Evolutionary conservation across 1,284 basidiomycete species (phyloP).

Genomic region (Ustilago loliicola): DNA sequence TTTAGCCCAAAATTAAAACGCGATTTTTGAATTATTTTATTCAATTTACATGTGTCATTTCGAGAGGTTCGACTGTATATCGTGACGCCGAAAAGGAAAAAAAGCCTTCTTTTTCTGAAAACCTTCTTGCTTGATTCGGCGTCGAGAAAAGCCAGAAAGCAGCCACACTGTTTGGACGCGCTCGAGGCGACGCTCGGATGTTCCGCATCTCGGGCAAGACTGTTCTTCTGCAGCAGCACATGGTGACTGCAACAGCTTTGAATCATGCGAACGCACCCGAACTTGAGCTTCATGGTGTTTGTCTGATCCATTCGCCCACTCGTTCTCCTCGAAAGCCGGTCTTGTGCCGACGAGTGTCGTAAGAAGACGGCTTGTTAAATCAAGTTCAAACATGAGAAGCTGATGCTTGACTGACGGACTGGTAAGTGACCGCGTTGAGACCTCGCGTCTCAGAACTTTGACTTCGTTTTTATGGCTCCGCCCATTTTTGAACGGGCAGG

Average conservation of each 20-base stretch:
- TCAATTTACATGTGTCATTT: too few relatives aligned
- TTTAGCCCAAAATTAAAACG: too few relatives aligned
- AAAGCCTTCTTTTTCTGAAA: background rate
- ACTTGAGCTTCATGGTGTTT: too few relatives aligned
- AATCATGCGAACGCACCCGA: conserved; percentile 1
- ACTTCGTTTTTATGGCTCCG: background rate
- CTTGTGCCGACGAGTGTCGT: background rate
- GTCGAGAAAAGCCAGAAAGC: background rate
- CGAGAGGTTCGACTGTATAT: too few relatives aligned
- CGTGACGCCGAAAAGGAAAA: background rate
- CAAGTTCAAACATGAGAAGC: too few relatives aligned
- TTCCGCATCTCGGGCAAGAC: conserved; percentile 10
- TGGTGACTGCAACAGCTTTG: background rate
- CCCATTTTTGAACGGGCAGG: background rate
- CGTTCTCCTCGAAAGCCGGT: background rate
- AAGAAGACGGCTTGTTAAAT: too few relatives aligned
- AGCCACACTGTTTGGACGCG: background rate
- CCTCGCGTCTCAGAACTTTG: background rate
- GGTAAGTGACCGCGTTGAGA: background rate
- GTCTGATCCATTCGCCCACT: too few relatives aligned
- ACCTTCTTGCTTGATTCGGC: conserved; percentile 7
- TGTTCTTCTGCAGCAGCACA: conserved; percentile 11
- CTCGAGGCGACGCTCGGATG: conserved; percentile 8
- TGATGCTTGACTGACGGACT: too few relatives aligned
- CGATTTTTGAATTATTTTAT: too few relatives aligned